These are phyloP conservation scores for Microdochium trichocladiopsis DNA, from an alignment of 2,329 filamentous ascomycete genomes.

Conservation along the genomic window DNA sequence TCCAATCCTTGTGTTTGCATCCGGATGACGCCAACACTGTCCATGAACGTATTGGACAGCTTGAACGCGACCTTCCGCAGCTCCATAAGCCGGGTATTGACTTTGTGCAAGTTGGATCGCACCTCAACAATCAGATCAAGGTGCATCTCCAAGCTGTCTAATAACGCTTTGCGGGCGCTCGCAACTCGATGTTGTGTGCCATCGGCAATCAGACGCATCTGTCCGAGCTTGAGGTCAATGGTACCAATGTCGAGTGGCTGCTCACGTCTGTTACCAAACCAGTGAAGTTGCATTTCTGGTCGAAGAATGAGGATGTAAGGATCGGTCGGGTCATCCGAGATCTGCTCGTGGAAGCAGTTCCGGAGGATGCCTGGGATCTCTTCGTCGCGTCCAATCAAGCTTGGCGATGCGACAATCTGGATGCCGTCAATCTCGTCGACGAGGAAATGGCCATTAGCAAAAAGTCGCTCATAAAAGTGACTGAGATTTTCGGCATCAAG, in stretches of 20 bases:
- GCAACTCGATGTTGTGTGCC: slow-evolving; percentile 73
- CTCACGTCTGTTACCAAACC: slow-evolving; percentile 72
- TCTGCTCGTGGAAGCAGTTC: slow-evolving; percentile 49
- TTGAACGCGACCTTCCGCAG: slow-evolving; percentile 96
- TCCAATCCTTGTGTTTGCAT: slow-evolving; percentile 77
- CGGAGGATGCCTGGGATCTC: slow-evolving; percentile 83
- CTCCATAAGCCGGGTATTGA: slow-evolving; percentile 84
- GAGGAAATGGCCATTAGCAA: slow-evolving; percentile 79
- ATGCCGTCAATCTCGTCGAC: slow-evolving; percentile 74
- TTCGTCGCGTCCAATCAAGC: slow-evolving; percentile 65
- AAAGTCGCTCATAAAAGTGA: slow-evolving; percentile 73
- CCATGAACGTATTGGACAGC: slow-evolving; percentile 96
- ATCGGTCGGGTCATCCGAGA: slow-evolving; percentile 66
- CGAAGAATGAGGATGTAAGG: slow-evolving; percentile 81
- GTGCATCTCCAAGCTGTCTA: slow-evolving; percentile 73
- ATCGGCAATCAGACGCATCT: slow-evolving; percentile 81
- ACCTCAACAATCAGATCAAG: slow-evolving; percentile 88
- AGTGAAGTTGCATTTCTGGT: slow-evolving; percentile 70
- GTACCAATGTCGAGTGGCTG: slow-evolving; percentile 69
- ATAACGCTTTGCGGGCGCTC: slow-evolving; percentile 71
- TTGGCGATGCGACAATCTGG: slow-evolving; percentile 78
- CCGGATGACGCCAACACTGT: slow-evolving; percentile 89
- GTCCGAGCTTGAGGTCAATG: slow-evolving; percentile 79
- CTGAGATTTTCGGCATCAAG: slow-evolving; percentile 60
- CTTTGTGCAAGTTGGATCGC: slow-evolving; percentile 85